Evolutionary conservation across 2,329 filamentous ascomycete species (phyloP), one percentile per base, ranked within the genome.

Genomic region (Neocatenulostroma microsporum): DNA sequence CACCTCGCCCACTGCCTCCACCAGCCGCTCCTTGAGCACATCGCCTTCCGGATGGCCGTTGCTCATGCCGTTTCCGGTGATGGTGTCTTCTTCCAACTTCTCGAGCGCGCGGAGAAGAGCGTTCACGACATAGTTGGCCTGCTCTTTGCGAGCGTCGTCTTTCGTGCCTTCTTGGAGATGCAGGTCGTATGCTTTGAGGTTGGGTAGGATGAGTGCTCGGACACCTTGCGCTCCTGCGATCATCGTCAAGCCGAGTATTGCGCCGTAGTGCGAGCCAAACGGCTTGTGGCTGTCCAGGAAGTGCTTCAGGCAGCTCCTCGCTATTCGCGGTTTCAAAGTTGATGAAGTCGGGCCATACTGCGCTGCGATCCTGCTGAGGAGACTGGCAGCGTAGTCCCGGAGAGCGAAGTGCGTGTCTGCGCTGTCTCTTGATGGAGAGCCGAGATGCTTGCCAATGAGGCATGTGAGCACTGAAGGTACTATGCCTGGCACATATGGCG

Each of bases 381-480:
- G 72, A 1, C 83, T 84, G 1, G 86, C 86, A 1, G 91, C 81
- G 9, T 91, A 73, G 57, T 94, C 84, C 17, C 91, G 80, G 8
- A 98, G 76, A 33, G 80, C 73, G 56, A 91, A 94, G 57, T 94
- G 74, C 25, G 73, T 70, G 2, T 68, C 61, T 2, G 67, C 72
- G 63, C 37, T 60, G 36, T 72, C 68, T 30, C 62, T 56, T 11
- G 61, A 61, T 6, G 47, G 36, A 13, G 70, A 67, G 26, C 87
- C 87, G 2, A 94, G 73, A 49, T 86, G 83, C 43, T 86, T 82
- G 26, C 82, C 83, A 58, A 94, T 80, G 20, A 95, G 73, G 58
- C 91, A 96, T 7, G 91, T 98, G 37, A 98, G 74, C 21, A 94
- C 84, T 0, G 89, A 82, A 0, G 89, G 86, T 5, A 89, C 80